phyloP scores from a whole-genome alignment of 2,329 filamentous ascomycete species.

The Scedosporium boydii region DNA sequence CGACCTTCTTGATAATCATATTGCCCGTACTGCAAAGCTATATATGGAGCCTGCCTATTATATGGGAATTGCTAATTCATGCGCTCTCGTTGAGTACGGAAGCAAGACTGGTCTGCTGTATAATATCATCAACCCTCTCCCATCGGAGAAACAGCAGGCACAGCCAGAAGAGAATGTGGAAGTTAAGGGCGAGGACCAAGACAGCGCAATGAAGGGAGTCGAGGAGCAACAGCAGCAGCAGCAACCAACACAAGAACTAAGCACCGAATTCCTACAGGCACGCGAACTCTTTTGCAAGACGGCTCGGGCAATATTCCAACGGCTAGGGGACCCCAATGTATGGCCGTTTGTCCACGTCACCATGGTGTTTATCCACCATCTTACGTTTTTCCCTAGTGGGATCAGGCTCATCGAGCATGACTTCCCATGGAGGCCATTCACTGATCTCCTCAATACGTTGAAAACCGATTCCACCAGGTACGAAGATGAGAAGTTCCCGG shows the following conservation, averaged over 20 bases:
- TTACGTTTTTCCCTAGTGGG: conserved; percentile 30
- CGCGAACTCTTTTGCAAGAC: neutral
- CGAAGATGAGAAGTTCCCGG: neutral
- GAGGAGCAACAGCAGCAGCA: neutral
- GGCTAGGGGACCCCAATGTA: conserved; percentile 42
- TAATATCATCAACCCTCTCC: neutral
- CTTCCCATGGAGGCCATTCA: conserved; percentile 45
- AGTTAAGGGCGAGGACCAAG: neutral
- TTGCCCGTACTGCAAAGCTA: conserved; percentile 37
- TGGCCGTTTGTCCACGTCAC: conserved; percentile 54
- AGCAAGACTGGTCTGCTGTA: neutral
- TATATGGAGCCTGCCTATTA: conserved; percentile 47
- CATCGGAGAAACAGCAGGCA: neutral
- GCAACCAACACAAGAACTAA: neutral
- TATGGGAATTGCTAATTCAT: conserved; percentile 23
- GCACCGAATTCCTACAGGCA: neutral
- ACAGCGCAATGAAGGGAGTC: neutral
- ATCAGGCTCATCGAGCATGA: conserved; percentile 31
- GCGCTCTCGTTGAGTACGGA: conserved; percentile 3
- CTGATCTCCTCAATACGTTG: conserved; percentile 27
- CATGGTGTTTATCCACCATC: conserved; percentile 46
- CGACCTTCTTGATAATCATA: conserved; percentile 43
- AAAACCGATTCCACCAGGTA: neutral
- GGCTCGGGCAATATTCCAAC: neutral
- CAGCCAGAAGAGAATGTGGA: neutral